Conservation (phyloP, 306 rosid species). For the Cucumis melo region DNA sequence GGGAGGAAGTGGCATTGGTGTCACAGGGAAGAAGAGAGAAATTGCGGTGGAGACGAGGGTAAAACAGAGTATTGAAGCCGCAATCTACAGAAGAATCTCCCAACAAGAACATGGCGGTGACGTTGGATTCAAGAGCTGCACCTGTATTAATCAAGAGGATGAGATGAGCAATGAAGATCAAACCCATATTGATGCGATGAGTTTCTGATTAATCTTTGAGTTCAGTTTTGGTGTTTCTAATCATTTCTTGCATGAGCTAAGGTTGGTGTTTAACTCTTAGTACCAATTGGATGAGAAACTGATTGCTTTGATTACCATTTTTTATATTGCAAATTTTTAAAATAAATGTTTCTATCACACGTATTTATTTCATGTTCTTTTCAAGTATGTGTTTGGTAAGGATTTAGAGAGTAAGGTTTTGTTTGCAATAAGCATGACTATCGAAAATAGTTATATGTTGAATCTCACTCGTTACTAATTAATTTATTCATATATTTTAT, state of each 20-base stretch:
- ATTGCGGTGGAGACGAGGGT: conserved; percentile 53
- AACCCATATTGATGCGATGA: not conserved
- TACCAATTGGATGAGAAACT: not conserved
- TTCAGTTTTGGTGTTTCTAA: not conserved
- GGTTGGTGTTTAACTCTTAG: not conserved
- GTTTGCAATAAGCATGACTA: too few species aligned
- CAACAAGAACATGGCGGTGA: conserved; percentile 38
- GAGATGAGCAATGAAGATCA: not conserved
- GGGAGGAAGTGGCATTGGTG: conserved; percentile 34
- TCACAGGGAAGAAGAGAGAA: conserved; percentile 56
- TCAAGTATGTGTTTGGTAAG: too few species aligned
- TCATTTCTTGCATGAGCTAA: not conserved
- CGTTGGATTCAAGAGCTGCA: not conserved
- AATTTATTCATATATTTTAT: too few species aligned
- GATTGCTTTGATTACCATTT: too few species aligned
- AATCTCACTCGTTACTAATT: too few species aligned
- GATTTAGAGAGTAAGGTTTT: too few species aligned
- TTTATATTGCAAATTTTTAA: too few species aligned
- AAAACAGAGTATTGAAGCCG: conserved; percentile 60
- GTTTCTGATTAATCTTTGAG: not conserved
- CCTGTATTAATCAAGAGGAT: not conserved
- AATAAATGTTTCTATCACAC: too few species aligned
- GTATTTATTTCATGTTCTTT: too few species aligned
- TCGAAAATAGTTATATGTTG: too few species aligned
- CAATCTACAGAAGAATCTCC: conserved; percentile 93